Evolutionary conservation across 1,139 yeast species (phyloP).

Genomic region (Blastobotrys raffinosifermentans): DNA sequence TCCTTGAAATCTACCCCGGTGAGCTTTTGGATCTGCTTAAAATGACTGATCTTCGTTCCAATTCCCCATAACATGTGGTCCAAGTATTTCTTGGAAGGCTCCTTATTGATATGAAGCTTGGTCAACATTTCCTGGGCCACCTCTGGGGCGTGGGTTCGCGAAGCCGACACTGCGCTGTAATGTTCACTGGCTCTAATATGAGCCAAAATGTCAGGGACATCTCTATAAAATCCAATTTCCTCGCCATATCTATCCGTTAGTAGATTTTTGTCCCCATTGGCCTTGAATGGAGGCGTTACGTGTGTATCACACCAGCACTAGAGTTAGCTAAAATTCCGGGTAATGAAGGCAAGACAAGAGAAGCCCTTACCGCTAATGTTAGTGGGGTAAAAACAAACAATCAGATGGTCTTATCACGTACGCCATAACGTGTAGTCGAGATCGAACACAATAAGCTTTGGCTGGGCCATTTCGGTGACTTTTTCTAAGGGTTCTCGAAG

Average conservation of each 20-base stretch:
- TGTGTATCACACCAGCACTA: slow-evolving; percentile 63
- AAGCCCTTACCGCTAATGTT: not conserved
- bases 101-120: slow-evolving; percentile 43
- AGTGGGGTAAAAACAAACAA: not conserved
- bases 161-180: slow-evolving; percentile 50
- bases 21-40: slow-evolving; percentile 41
- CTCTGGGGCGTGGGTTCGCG: slow-evolving; percentile 59
- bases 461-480: too few relatives aligned
- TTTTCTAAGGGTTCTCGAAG: too few relatives aligned
- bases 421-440: slow-evolving; percentile 79
- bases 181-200: slow-evolving; percentile 39
- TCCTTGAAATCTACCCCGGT: slow-evolving; percentile 45
- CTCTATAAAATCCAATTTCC: slow-evolving; percentile 48
- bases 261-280: slow-evolving; percentile 26
- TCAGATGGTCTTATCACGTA: slow-evolving; percentile 35
- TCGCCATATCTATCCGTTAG: slow-evolving; percentile 47
- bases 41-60: slow-evolving; percentile 58
- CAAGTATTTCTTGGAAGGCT: slow-evolving; percentile 45
- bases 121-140: slow-evolving; percentile 54
- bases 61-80: slow-evolving; percentile 61
- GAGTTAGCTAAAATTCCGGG: not conserved
- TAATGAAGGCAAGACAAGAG: not conserved
- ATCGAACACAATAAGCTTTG: slow-evolving; percentile 64
- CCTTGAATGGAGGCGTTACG: slow-evolving; percentile 43
- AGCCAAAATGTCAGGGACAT: slow-evolving; percentile 51